These are phyloP conservation scores for Trichoderma guizhouense DNA, from an alignment of 2,329 filamentous ascomycete genomes.

Conservation along the genomic window DNA sequence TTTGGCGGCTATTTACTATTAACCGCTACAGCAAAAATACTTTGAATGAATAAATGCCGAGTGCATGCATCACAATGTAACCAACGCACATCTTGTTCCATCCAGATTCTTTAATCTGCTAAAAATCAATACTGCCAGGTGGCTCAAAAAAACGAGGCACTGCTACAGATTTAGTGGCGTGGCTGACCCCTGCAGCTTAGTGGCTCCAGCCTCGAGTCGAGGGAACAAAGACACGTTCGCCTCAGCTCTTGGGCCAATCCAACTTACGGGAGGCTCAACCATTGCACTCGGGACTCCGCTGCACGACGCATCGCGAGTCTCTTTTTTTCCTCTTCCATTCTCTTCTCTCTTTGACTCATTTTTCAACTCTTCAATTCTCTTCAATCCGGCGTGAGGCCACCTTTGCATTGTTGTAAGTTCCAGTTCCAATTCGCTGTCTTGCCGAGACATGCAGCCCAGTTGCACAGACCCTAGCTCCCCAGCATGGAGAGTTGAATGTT, in stretches of 20 bases:
- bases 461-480: not conserved
- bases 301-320: constrained; percentile 9
- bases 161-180: not conserved
- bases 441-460: not conserved
- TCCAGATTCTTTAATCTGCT: not conserved
- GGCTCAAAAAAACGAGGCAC: not conserved
- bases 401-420: constrained; percentile 21
- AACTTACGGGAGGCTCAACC: constrained; percentile 15
- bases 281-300: constrained; percentile 11
- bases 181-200: constrained; percentile 15
- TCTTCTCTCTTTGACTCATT: not conserved
- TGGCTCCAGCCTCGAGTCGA: constrained; percentile 10
- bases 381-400: not conserved
- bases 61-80: not conserved
- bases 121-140: not conserved
- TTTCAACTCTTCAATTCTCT: not conserved
- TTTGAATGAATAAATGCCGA: not conserved
- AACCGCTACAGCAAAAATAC: not conserved
- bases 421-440: constrained; percentile 4
- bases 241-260: constrained; percentile 14
- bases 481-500: not conserved
- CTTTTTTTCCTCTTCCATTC: constrained; percentile 13
- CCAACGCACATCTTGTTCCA: not conserved
- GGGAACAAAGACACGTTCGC: constrained; percentile 17
- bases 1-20: not conserved